Evolutionary conservation across 2,329 filamentous ascomycete genomes (phyloP), one percentile per base, ranked within the genome.

Genomic region (Aspergillus neotritici): DNA sequence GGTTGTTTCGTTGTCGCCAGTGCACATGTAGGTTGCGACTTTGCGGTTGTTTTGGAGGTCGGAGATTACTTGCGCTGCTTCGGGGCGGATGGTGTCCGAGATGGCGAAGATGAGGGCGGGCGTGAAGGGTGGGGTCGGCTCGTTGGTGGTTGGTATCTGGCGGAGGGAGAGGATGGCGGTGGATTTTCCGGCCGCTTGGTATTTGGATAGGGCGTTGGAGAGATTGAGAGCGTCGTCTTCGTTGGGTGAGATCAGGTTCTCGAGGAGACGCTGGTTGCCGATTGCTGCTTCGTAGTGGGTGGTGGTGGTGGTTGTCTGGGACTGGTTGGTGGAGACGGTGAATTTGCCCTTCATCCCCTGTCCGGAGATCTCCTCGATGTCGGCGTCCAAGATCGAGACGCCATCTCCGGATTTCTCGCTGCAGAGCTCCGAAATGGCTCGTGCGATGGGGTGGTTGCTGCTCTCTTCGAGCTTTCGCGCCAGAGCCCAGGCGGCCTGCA

Each of bases 1-100:
- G 0, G 90, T 96, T n/a, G 73, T 82, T n/a, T 74, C 70, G 59
- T 95, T 95, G 70, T 96, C 90, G 25, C 90, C 90, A 0, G 88
- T 94, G 31, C 95, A 82, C 87, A 96, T 94, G 81, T 84, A 95
- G 4, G 94, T 85, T 28, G 82, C 78, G 36, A 86, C 82, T 14
- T 84, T 81, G 12, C 78, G 77, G 4, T 4, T 25, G 4, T 75
- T 65, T 34, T 79, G 76, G 0, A 95, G 78, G 1, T 81, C 74
- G 5, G 68, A 64, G 45, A 94, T 77, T 13, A 91, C 80, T 6
- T 70, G 58, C 1, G 69, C 65, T 0, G 88, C 82, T 65, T 94
- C 87, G 0, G 80, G 77, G 2, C 90, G 84, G 50, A 95, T 78
- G 1, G 87, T 82, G 53, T 96, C 90, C 0, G 89, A 83, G 37